Conservation (phyloP, 768 basidiomycete species). For the Cystofilobasidium macerans region DNA sequence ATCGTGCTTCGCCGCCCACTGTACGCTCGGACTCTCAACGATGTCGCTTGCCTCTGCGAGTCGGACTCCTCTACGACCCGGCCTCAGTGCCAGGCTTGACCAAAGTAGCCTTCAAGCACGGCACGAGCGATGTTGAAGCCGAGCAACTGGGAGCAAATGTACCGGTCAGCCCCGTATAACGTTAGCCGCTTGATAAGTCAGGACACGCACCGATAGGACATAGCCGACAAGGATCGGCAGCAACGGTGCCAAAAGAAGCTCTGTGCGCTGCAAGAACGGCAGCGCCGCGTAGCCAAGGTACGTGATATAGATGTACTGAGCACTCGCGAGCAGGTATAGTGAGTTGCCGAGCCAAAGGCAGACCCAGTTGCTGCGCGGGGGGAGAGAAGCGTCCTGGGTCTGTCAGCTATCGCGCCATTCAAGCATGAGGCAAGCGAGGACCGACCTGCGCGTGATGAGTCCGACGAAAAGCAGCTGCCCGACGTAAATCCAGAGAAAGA, state of each 20-base stretch:
- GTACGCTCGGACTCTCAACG: too few relatives aligned
- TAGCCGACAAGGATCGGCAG: constrained; percentile 78
- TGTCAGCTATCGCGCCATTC: not conserved
- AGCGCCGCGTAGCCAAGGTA: constrained; percentile 46
- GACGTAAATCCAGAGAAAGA: constrained; percentile 79
- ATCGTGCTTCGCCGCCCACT: too few relatives aligned
- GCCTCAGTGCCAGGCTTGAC: constrained; percentile 37
- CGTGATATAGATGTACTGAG: constrained; percentile 22
- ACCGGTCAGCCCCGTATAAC: not conserved
- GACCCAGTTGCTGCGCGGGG: constrained; percentile 20
- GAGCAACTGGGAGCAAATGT: constrained; percentile 46
- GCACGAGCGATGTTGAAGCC: constrained; percentile 83
- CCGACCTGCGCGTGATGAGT: constrained; percentile 55
- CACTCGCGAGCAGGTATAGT: constrained; percentile 19
- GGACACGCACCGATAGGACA: constrained; percentile 48
- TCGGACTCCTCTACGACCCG: too few relatives aligned
- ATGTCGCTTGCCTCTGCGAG: too few relatives aligned
- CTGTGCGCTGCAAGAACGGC: constrained; percentile 85
- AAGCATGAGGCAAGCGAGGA: not conserved
- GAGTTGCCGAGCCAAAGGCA: constrained; percentile 27
- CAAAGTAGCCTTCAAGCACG: constrained; percentile 72
- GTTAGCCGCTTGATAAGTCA: not conserved
- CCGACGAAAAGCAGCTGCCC: constrained; percentile 78
- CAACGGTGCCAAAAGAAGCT: constrained; percentile 79
- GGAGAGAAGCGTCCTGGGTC: not conserved